These are phyloP conservation scores for Penicillium cinerascens DNA, from an alignment of 495 filamentous ascomycete genomes.

Conservation along the genomic window DNA sequence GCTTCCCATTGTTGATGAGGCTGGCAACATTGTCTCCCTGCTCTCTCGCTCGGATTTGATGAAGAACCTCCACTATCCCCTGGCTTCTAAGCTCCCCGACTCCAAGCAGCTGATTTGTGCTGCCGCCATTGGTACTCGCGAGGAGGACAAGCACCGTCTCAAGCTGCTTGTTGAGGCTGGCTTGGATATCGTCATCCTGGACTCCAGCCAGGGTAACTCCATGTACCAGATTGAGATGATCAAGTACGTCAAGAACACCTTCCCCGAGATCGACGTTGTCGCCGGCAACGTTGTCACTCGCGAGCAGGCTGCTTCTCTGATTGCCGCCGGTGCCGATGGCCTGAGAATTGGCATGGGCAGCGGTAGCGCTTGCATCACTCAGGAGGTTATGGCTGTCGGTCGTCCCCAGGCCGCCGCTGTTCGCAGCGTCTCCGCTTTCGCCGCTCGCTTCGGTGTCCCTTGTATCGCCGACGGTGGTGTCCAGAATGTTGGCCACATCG, in stretches of 20 bases:
- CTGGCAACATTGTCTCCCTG: conserved; percentile 86
- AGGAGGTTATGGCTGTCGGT: conserved; percentile 99
- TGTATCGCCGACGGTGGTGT: conserved; percentile 98
- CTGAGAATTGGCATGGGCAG: conserved; percentile 99
- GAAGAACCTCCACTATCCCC: conserved; percentile 97
- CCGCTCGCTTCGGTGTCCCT: conserved; percentile 89
- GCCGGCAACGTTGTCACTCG: conserved; percentile 96
- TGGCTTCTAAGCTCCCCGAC: conserved; percentile 93
- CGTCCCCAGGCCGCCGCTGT: conserved; percentile 92
- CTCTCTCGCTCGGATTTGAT: conserved; percentile 96
- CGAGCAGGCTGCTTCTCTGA: conserved; percentile 87
- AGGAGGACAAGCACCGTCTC: conserved; percentile 85
- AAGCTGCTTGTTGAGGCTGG: conserved; percentile 88
- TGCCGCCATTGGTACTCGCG: conserved; percentile 90
- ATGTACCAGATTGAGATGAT: conserved; percentile 98
- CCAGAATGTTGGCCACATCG: conserved; percentile 98
- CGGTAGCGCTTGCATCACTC: conserved; percentile 96
- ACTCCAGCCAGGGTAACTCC: conserved; percentile 94
- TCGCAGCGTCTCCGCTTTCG: conserved; percentile 82
- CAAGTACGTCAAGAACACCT: conserved; percentile 85
- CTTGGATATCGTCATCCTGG: conserved; percentile 91
- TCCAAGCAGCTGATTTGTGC: conserved; percentile 97
- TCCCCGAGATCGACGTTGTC: conserved; percentile 87
- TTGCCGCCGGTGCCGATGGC: conserved; percentile 92
- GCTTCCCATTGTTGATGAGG: conserved; percentile 87